phyloP scores from a whole-genome alignment of 2,329 filamentous ascomycete genomes.

The Graphilbum fragrans region DNA sequence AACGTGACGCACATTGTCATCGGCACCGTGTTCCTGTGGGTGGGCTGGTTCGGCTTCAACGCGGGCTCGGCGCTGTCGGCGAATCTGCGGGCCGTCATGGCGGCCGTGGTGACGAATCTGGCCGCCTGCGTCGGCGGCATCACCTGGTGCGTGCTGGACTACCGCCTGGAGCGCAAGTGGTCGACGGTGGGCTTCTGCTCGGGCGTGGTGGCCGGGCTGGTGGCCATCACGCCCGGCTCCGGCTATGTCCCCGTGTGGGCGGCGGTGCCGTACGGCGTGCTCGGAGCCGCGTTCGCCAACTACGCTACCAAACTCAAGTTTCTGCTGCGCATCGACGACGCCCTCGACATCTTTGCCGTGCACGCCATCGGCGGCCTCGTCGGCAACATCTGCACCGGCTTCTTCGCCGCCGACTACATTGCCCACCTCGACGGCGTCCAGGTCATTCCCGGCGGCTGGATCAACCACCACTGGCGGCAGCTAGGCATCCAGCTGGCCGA shows the following conservation, averaged over 20 bases:
- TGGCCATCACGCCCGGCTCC: constrained; percentile 79
- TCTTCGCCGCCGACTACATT: constrained; percentile 79
- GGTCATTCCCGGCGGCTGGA: constrained; percentile 63
- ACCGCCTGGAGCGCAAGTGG: constrained; percentile 81
- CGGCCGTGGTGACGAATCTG: constrained; percentile 74
- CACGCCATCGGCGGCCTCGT: constrained; percentile 69
- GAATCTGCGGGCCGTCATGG: constrained; percentile 78
- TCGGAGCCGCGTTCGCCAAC: constrained; percentile 69
- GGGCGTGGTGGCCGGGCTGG: constrained; percentile 75
- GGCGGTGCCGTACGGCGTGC: constrained; percentile 64
- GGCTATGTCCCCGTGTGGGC: constrained; percentile 78
- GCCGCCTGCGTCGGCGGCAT: constrained; percentile 76
- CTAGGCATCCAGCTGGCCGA: constrained; percentile 76
- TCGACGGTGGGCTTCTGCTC: constrained; percentile 90
- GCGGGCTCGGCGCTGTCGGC: constrained; percentile 71
- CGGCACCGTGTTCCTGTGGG: constrained; percentile 88
- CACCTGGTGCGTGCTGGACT: constrained; percentile 83
- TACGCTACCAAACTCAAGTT: constrained; percentile 90
- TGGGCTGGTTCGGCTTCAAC: constrained; percentile 94
- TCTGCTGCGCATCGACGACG: constrained; percentile 67
- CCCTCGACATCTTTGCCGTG: constrained; percentile 79
- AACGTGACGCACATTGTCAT: constrained; percentile 89
- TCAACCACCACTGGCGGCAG: constrained; percentile 76
- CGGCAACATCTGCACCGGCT: constrained; percentile 66
- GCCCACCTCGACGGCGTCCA: constrained; percentile 63